These are phyloP conservation scores for Casuarina glauca DNA, from an alignment of 306 rosid genomes.

Conservation along the genomic window DNA sequence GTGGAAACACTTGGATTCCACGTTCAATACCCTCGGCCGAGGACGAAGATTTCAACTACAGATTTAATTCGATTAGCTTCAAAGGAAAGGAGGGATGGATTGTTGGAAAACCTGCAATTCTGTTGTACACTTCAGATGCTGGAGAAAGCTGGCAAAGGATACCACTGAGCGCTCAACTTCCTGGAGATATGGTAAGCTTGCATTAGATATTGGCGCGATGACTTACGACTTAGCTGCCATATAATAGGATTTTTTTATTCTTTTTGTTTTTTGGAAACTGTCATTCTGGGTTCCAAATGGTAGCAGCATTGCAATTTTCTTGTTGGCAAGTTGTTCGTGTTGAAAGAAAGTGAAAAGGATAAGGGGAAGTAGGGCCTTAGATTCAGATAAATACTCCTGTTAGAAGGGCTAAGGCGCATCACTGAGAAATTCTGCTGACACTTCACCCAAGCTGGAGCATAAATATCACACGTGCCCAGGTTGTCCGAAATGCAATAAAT, in stretches of 20 bases:
- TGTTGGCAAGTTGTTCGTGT: not conserved
- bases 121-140: constrained; percentile 80
- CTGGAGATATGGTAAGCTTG: constrained; percentile 80
- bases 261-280: not conserved
- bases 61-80: constrained; percentile 90
- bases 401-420: not conserved
- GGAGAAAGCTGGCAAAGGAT: constrained; percentile 93
- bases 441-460: not conserved
- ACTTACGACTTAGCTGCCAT: not conserved
- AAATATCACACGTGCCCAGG: not conserved
- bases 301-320: not conserved
- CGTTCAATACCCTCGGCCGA: constrained; percentile 95
- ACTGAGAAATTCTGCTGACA: not conserved
- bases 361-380: not conserved
- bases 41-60: constrained; percentile 92
- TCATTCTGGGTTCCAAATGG: not conserved
- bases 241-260: not conserved
- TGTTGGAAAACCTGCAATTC: constrained; percentile 88
- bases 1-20: constrained; percentile 81
- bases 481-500: not conserved
- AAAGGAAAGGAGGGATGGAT: constrained; percentile 97
- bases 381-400: not conserved
- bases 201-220: not conserved
- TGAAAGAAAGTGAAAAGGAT: too few species aligned
- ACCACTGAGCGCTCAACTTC: constrained; percentile 86